Evolutionary conservation across 495 filamentous ascomycete genomes (phyloP), one percentile per base, ranked within the genome.

Genomic region (Penicillium diatomitis): DNA sequence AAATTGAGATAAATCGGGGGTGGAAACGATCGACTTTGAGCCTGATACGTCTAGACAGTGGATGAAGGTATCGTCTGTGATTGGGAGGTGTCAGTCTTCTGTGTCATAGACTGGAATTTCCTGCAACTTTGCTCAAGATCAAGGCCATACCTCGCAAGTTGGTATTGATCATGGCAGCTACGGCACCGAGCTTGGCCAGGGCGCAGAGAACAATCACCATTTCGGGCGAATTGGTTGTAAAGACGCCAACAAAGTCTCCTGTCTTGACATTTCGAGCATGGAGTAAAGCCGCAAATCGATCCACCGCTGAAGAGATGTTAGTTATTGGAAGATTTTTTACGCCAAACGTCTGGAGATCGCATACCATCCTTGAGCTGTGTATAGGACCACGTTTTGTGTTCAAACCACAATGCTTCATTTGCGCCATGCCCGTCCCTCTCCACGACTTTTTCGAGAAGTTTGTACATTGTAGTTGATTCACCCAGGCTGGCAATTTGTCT

Each of bases 161-260:
- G 57, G 88, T 94, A 63, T 98, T 98, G 60, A 98, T 83, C 56
- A 95, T 86, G 3, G 91, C 90, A 12, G 90, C 85, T 33, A 79
- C 81, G 0, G 86, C 89, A 2, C 92, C 92, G 30, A 96, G 72
- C 9, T 84, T 81, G 75, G 90, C 94, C 31, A 96, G 62, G 0
- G 85, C 92, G 41, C 92, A 81, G 65, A 84, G 81, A 3, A 87
- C 46, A 58, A 94, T 86, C 3, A 96, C 64, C 64, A 95, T 90
- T 32, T 82, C 76, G 6, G 87, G 85, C n/a, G 80, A 86, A 59
- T 98, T 98, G 12, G 68, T 72, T 8, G 63, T 74, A 49, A 72
- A 78, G 2, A 77, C 68, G 7, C 60, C 70, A 28, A 77, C 67
- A 39, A 65, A 67, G 44, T 77, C 73, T 0, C 66, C 68, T 0